Percentiles rank a stretch among this genome's conserved stretches.
These are phyloP conservation scores for Herpetospermum pedunculosum DNA, from an alignment of 306 rosid genomes.

Conservation along the genomic window DNA sequence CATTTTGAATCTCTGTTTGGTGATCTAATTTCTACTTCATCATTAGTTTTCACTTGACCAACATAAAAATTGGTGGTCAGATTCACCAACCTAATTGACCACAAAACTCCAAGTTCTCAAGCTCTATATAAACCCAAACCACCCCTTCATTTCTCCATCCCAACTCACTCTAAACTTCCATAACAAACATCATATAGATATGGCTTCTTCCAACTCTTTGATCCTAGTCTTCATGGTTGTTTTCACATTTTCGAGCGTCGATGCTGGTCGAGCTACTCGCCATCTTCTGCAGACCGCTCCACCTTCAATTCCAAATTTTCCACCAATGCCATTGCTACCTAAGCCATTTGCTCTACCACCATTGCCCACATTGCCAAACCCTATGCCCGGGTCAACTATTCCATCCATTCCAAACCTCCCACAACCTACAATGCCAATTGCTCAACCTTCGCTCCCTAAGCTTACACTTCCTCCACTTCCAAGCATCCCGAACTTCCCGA, in stretches of 20 bases:
- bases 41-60: background rate
- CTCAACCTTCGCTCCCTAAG: background rate
- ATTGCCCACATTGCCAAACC: background rate
- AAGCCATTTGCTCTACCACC: background rate
- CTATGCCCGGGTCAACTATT: background rate
- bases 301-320: background rate
- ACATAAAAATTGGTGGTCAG: background rate
- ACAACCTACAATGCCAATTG: background rate
- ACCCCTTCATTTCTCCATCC: background rate
- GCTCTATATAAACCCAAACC: background rate
- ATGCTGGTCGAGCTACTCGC: background rate
- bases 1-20: background rate
- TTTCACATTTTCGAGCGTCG: background rate
- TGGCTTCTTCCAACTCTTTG: background rate
- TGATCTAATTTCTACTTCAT: background rate
- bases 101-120: background rate
- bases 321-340: conserved; percentile 2
- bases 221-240: background rate
- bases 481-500: conserved; percentile 1
- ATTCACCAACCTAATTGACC: background rate
- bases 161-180: background rate
- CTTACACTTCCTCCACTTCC: conserved; percentile 10
- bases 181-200: background rate
- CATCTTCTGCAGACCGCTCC: conserved; percentile 9
- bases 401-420: conserved; percentile 8